Evolutionary conservation across 202 grass and related monocot genomes (phyloP).

Genomic region (Setaria italica): DNA sequence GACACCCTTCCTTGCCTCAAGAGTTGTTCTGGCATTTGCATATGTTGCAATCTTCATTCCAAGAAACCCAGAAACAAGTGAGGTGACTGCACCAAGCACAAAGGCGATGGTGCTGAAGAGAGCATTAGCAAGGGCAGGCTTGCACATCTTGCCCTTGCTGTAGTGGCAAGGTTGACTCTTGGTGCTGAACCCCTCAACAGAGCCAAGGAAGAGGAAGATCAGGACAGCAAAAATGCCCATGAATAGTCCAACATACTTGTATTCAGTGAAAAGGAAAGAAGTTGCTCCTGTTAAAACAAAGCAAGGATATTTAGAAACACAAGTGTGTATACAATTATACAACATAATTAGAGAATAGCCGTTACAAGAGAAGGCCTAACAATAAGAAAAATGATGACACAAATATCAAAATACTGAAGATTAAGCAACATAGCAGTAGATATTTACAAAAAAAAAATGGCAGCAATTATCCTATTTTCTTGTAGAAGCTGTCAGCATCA

Average conservation of each 20-base stretch:
- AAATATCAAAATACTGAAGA: neutral
- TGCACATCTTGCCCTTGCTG: constrained; percentile 85
- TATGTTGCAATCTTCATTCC: constrained; percentile 97
- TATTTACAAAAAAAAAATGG: neutral
- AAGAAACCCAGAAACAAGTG: constrained; percentile 89
- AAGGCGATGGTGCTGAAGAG: constrained; percentile 90
- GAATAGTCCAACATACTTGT: constrained; percentile 88
- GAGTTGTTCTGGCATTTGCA: constrained; percentile 91
- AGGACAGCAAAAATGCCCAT: constrained; percentile 80
- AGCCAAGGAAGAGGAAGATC: constrained; percentile 93
- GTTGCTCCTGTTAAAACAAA: constrained; percentile 77
- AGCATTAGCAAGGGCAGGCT: constrained; percentile 89
- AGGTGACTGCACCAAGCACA: constrained; percentile 86
- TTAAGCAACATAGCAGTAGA: neutral
- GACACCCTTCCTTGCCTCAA: constrained; percentile 90
- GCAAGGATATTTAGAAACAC: constrained; percentile 3
- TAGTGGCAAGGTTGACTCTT: constrained; percentile 86
- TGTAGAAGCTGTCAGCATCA: neutral
- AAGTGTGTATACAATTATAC: constrained; percentile 14
- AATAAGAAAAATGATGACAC: neutral
- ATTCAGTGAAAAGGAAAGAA: constrained; percentile 90
- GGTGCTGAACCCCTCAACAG: constrained; percentile 89
- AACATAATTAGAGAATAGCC: constrained; percentile 31
- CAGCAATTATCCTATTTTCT: neutral
- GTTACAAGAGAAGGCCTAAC: neutral